A percentile compares a stretch with the other conserved stretches of the same genome.
These are phyloP conservation scores for Mesembryanthemum crystallinum DNA, from an alignment of 148 eudicot genomes.

Conservation along the genomic window DNA sequence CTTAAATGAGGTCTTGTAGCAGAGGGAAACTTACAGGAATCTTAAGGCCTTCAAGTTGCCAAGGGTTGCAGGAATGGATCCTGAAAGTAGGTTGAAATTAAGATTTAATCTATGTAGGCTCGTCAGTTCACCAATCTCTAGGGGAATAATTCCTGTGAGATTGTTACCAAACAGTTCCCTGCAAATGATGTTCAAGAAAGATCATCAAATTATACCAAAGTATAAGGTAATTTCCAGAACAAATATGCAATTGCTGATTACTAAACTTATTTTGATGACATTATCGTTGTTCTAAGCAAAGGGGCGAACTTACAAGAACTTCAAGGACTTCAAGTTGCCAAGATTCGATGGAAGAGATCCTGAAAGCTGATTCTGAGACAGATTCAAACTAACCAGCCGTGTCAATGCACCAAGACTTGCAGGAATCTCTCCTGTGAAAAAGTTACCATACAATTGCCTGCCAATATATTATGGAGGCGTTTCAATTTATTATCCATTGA, in stretches of 20 bases:
- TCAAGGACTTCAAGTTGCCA: constrained; percentile 12
- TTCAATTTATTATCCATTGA: too few relatives aligned
- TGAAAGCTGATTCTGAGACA: neutral
- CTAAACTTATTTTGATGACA: too few relatives aligned
- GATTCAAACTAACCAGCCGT: constrained; percentile 1
- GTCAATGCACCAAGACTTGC: constrained; percentile 1
- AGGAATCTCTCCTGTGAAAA: constrained; percentile 8
- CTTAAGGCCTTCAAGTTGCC: constrained; percentile 28
- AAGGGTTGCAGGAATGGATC: constrained; percentile 30
- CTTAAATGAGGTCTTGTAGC: neutral
- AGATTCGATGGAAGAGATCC: neutral
- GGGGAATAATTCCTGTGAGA: constrained; percentile 31
- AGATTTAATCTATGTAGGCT: constrained; percentile 30
- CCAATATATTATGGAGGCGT: neutral
- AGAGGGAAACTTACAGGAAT: constrained; percentile 18
- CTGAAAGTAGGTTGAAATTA: constrained; percentile 24
- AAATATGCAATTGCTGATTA: neutral
- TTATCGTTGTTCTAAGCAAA: too few relatives aligned
- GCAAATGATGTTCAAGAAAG: constrained; percentile 1
- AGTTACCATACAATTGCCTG: constrained; percentile 18
- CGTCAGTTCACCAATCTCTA: constrained; percentile 26
- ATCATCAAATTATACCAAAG: neutral
- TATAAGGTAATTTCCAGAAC: too few relatives aligned
- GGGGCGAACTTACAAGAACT: neutral
- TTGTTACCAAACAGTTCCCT: constrained; percentile 29